Evolutionary conservation across 2,329 filamentous ascomycete species (phyloP).

Genomic region (Fusarium lyarnte): DNA sequence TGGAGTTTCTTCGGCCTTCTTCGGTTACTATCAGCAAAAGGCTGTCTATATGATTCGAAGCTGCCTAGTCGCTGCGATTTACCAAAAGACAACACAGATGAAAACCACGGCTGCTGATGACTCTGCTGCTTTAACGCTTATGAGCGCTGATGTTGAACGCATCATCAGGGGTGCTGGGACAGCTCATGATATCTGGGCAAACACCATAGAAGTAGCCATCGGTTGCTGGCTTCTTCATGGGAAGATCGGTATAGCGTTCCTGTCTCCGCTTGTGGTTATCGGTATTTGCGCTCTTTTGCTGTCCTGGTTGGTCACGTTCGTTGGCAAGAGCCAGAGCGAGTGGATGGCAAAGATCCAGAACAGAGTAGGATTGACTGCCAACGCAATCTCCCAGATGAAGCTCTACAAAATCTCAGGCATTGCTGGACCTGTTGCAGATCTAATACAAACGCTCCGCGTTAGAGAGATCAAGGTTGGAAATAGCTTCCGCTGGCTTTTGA

Average conservation of each 20-base stretch:
- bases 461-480: slow-evolving; percentile 45
- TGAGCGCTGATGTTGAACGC: slow-evolving; percentile 59
- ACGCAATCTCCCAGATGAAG: slow-evolving; percentile 47
- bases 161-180: slow-evolving; percentile 47
- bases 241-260: slow-evolving; percentile 58
- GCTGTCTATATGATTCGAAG: slow-evolving; percentile 47
- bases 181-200: slow-evolving; percentile 55
- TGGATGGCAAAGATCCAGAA: slow-evolving; percentile 53
- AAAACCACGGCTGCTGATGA: slow-evolving; percentile 48
- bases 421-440: slow-evolving; percentile 41
- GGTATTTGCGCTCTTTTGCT: slow-evolving; percentile 39
- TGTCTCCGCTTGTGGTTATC: slow-evolving; percentile 58
- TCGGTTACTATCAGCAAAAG: slow-evolving; percentile 52
- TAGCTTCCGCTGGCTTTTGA: slow-evolving; percentile 40
- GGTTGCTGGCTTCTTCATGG: slow-evolving; percentile 58
- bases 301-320: slow-evolving; percentile 18
- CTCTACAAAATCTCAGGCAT: slow-evolving; percentile 47
- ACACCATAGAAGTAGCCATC: slow-evolving; percentile 53
- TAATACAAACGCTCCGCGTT: slow-evolving; percentile 44
- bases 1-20: slow-evolving; percentile 52
- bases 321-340: slow-evolving; percentile 39
- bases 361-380: slow-evolving; percentile 46
- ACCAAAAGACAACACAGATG: slow-evolving; percentile 47
- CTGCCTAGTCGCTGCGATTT: slow-evolving; percentile 47
- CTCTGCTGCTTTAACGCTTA: slow-evolving; percentile 56